Conservation (phyloP, 208 protist genomes). For the Crithidia fasciculata region DNA sequence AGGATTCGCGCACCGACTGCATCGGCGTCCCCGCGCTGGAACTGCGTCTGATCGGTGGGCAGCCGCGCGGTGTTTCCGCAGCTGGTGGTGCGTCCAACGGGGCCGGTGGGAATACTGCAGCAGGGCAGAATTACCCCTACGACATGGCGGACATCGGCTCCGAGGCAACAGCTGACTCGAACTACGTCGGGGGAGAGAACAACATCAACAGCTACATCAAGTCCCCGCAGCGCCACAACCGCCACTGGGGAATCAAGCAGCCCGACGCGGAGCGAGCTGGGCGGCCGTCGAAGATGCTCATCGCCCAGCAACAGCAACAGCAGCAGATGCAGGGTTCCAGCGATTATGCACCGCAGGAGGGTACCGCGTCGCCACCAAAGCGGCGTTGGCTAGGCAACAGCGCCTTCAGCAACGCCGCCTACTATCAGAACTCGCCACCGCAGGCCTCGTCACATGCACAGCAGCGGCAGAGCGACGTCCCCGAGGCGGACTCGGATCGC, state of each 20-base stretch:
- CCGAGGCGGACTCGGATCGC: conserved; percentile 8
- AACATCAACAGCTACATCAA: conserved; percentile 42
- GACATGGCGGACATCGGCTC: conserved; percentile 5
- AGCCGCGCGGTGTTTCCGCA: background rate
- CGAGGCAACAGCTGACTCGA: conserved; percentile 14
- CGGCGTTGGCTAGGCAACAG: conserved; percentile 1
- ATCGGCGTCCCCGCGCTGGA: conserved; percentile 34
- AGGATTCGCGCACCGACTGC: background rate
- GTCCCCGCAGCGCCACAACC: conserved; percentile 10
- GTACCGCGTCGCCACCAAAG: background rate
- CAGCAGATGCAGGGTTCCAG: conserved; percentile 3
- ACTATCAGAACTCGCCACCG: conserved; percentile 7
- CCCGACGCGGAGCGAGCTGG: conserved; percentile 4
- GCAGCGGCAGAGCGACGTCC: background rate
- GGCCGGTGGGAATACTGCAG: background rate
- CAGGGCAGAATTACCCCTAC: background rate
- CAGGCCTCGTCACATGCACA: background rate
- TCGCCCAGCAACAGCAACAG: conserved; percentile 24
- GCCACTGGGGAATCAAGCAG: conserved; percentile 17
- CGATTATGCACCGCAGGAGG: background rate
- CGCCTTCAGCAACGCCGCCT: conserved; percentile 6
- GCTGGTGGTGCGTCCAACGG: background rate
- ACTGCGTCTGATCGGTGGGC: conserved; percentile 39
- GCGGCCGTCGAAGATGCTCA: conserved; percentile 16
- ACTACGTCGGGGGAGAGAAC: conserved; percentile 41